Base-by-base conservation (phyloP, 192 early-diverging fungal genomes). In the Funneliformis geosporum region DNA sequence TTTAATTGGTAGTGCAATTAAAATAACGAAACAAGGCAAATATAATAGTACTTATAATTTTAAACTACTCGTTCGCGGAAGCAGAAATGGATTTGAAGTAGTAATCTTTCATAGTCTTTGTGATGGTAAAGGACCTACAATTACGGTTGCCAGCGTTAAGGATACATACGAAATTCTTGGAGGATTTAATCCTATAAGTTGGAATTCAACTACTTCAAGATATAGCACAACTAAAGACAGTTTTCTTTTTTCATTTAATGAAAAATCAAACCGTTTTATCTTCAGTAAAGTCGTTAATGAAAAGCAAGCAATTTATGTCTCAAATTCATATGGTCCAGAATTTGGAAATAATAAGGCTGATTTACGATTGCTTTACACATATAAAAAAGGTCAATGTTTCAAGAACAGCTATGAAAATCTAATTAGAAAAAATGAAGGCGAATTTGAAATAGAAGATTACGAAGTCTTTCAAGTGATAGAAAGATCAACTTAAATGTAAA, bases 171-270 rank as follows among this genome's bases (percentile, higher is more conserved):
- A 82, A 40, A 79, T 82, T 25, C 70, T 82, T 67, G 81, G 81
- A 27, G 81, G 81, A 10, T 82, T 72, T 66, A 82, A 82, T 64
- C 75, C 76, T 23, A 40, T 70, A 73, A 70, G 59, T 69, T 82
- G 81, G 81, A 12, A 61, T 61, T 21, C 68, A 18, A 3, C 11
- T 33, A 28, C 7, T 64, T 25, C 4, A 9, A n/a, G n/a, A 27
- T 27, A 64, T 25, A 25, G 14, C 21, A 12, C 28, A 28, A 28
- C 25, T 27, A 12, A 64, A 27, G 62, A 64, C 9, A 64, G 62
- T 64, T 64, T 64, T 28, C 11, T 64, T 27, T 64, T 64, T 64
- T 28, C 27, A 28, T 64, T 64, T 28, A 25, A 64, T 64, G 27
- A 64, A 4, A 25, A 64, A 4, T 27, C 12, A 12, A 64, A 14